Base-by-base conservation (phyloP, 2,329 filamentous ascomycete species). In the Davidsoniella neocaledoniae region DNA sequence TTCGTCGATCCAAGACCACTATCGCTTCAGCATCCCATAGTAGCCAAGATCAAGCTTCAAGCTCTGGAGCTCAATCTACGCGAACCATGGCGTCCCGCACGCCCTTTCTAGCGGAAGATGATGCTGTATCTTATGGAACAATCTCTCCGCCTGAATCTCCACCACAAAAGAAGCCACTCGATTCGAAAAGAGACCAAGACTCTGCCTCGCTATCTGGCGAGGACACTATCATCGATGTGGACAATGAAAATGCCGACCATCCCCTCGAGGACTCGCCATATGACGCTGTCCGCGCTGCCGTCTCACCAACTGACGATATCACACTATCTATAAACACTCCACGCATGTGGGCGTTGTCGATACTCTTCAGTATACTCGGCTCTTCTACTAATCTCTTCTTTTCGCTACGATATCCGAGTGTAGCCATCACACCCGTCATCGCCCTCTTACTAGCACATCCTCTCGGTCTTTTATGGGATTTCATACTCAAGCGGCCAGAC, bases 331-430 rank as follows among this genome's bases (percentile, higher is more conserved):
- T 91, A 60, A 86, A 85, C 63, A 90, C 85, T 4, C 85, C 85
- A 37, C 83, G 86, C 49, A 91, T 91, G 85, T 91, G 85, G 86
- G 71, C 71, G 29, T 64, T 91, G 16, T 86, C 84, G n/a, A 72
- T 85, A 36, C 60, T 91, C 8, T 91, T 91, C 62, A 81, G 85
- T 7, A 71, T 91, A 37, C 73, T 87, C 38, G 86, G 86, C 54
- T 90, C 85, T 43, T 83, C 83, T 2, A 86, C 83, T 36, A 91
- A 91, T 63, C 68, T 93, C 39, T 91, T 93, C 67, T 94, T 93
- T 68, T 88, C 85, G 36, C 69, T 93, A 61, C 76, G 86, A 74
- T 93, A 91, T 70, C 86, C 86, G 25, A 91, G 86, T 63, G 85
- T 93, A 62, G 83, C 83, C 54, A 90, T 93, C 59, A 90, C 85